A percentile compares a stretch with the other conserved stretches of the same genome.
phyloP scores from a whole-genome alignment of 164 flowering plant species.

The Magnolia sinica region DNA sequence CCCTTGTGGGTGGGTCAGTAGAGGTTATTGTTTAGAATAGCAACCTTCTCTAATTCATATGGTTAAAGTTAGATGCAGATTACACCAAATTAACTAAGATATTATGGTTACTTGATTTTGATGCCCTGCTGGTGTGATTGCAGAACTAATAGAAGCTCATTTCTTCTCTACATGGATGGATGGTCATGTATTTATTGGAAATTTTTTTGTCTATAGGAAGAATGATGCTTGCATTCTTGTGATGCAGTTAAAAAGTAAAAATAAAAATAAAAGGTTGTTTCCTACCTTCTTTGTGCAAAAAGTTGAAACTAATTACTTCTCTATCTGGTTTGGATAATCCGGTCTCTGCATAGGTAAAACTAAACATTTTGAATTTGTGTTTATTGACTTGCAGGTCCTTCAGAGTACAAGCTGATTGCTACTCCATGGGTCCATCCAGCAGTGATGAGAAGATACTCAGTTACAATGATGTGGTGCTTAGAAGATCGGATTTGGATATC shows the following conservation, averaged over 20 bases:
- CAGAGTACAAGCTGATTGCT: background rate
- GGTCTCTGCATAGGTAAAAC: background rate
- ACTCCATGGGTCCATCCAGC: slow-evolving; percentile 11
- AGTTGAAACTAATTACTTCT: background rate
- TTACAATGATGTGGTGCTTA: slow-evolving; percentile 78
- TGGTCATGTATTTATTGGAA: background rate
- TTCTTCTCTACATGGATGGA: background rate
- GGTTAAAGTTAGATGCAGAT: no score
- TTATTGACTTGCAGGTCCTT: background rate
- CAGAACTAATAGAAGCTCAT: background rate
- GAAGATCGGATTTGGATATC: slow-evolving; percentile 72
- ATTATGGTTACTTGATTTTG: background rate
- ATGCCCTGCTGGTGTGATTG: background rate
- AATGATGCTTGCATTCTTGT: background rate
- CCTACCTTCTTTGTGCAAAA: background rate
- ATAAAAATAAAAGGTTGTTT: background rate
- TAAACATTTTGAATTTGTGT: no score
- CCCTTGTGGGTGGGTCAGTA: no score
- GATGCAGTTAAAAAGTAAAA: no score
- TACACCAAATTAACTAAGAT: background rate
- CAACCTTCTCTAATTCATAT: no score
- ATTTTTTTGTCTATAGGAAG: background rate
- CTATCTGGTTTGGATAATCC: background rate
- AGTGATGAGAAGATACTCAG: slow-evolving; percentile 69
- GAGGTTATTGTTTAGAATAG: no score